Base-by-base conservation (phyloP, 148 eudicot genomes). In the Chenopodium quinoa region DNA sequence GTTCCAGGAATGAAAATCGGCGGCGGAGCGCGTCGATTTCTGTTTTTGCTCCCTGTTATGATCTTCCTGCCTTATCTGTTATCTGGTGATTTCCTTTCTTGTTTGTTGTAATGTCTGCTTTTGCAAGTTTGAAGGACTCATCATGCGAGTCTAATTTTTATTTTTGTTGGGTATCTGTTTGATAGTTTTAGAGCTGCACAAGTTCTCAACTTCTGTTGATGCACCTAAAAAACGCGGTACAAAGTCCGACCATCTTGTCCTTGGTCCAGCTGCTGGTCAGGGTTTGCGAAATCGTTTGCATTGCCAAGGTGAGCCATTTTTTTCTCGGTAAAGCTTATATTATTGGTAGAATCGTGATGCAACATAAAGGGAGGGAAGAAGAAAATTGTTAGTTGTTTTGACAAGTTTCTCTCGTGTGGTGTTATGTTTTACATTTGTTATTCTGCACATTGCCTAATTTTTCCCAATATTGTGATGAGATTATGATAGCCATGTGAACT, bases 191-290 rank as follows among this genome's bases (percentile, higher is more conserved):
- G 90, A 92, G 82, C 67, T 93, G 92, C 93, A 83, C 73, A 86
- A 87, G 56, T 79, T 84, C 73, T 78, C 91, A 54, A 79, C 64
- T 29, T 71, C 80, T 25, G 70, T 84, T 71, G 81, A 85, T 71
- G 77, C 23, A 31, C 88, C 81, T 52, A 90, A 83, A 75, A 89
- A 84, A 68, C 84, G 70, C 29, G 63, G 64, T 60, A 80, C 83
- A 65, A 94, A 93, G 62, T 84, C 89, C 64, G 91, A 91, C 86
- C 97, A 91, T 86, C 84, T 95, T 76, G 90, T 95, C 54, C 88
- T 90, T 80, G 99, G 97, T 20, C 93, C 90, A 81, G 92, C 97
- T 86, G 93, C 97, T 80, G 99, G 99, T 52, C 91, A 92, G 84
- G 97, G 97, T 62, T 85, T 91, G 85, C 87, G 62, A 22, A 87